Evolutionary conservation across 2,329 filamentous ascomycete genomes (phyloP).

Genomic region (Xylaria sp.): DNA sequence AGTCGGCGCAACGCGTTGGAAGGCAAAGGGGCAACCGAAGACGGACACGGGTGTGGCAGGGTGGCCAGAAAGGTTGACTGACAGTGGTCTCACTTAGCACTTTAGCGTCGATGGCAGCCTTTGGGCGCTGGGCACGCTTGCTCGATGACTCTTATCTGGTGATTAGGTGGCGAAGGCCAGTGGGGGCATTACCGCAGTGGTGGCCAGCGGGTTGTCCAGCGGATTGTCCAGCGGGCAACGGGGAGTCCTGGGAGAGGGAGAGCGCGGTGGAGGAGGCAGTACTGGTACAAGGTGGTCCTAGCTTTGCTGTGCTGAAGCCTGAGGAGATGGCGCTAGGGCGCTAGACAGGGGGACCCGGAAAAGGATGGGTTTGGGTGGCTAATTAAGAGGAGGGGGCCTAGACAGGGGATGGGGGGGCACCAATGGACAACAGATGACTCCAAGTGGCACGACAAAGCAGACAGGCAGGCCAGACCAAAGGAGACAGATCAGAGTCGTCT

Average conservation of each 20-base stretch:
- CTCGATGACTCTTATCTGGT: constrained; percentile 51
- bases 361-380: constrained; percentile 38
- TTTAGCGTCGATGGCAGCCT: constrained; percentile 42
- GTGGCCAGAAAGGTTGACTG: constrained; percentile 43
- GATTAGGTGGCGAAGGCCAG: constrained; percentile 51
- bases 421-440: constrained; percentile 41
- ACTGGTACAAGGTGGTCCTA: constrained; percentile 39
- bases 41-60: constrained; percentile 42
- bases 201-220: constrained; percentile 30
- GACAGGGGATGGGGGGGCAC: constrained; percentile 42
- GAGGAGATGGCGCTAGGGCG: constrained; percentile 29
- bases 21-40: constrained; percentile 43
- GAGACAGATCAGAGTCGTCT: constrained; percentile 27
- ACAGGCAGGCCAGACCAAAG: constrained; percentile 18
- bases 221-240: neutral
- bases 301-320: constrained; percentile 39
- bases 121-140: constrained; percentile 43
- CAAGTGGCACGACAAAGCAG: constrained; percentile 42
- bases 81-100: constrained; percentile 34
- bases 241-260: constrained; percentile 22
- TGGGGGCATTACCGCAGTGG: constrained; percentile 46
- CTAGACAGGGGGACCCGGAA: constrained; percentile 35
- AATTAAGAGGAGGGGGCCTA: constrained; percentile 38
- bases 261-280: constrained; percentile 38
- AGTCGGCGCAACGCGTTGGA: constrained; percentile 41